Conservation (phyloP, 2,329 filamentous ascomycete species). For the Fusarium albidum region DNA sequence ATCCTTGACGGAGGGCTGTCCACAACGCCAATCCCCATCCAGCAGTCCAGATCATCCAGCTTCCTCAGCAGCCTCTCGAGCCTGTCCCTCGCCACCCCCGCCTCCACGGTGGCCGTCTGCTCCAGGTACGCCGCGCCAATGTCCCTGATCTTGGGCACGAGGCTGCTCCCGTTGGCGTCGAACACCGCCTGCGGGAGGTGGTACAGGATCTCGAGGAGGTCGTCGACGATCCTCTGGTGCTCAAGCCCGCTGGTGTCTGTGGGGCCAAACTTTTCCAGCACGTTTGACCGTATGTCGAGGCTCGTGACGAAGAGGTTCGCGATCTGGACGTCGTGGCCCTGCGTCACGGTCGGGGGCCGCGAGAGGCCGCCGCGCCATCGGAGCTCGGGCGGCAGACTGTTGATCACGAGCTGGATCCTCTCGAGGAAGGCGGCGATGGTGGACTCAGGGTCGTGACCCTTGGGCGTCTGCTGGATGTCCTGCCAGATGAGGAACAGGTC, state of each 20-base stretch:
- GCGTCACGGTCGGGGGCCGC: slow-evolving; percentile 39
- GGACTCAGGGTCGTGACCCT: slow-evolving; percentile 8
- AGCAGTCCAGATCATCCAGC: slow-evolving; percentile 44
- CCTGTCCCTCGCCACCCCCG: slow-evolving; percentile 31
- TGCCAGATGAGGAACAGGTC: slow-evolving; percentile 48
- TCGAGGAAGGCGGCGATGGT: slow-evolving; percentile 21
- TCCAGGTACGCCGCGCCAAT: slow-evolving; percentile 47
- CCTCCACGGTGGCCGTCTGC: slow-evolving; percentile 22
- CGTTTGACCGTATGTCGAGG: slow-evolving; percentile 47
- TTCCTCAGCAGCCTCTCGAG: slow-evolving; percentile 41
- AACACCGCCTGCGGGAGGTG: slow-evolving; percentile 45
- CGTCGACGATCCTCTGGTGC: slow-evolving; percentile 45
- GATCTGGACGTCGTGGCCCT: slow-evolving; percentile 48
- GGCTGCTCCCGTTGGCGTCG: slow-evolving; percentile 44
- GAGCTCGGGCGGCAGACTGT: slow-evolving; percentile 44
- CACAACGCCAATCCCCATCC: slow-evolving; percentile 37
- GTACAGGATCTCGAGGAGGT: slow-evolving; percentile 47
- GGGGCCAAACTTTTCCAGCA: slow-evolving; percentile 44
- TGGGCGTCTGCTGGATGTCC: slow-evolving; percentile 33
- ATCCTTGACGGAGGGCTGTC: slow-evolving; percentile 6
- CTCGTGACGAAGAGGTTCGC: slow-evolving; percentile 49
- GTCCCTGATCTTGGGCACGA: slow-evolving; percentile 49
- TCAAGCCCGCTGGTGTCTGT: slow-evolving; percentile 26
- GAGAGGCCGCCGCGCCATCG: slow-evolving; percentile 48
- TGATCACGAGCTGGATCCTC: slow-evolving; percentile 41